Evolutionary conservation across 2,329 filamentous ascomycete genomes (phyloP).

Genomic region (Colletotrichum limetticola): DNA sequence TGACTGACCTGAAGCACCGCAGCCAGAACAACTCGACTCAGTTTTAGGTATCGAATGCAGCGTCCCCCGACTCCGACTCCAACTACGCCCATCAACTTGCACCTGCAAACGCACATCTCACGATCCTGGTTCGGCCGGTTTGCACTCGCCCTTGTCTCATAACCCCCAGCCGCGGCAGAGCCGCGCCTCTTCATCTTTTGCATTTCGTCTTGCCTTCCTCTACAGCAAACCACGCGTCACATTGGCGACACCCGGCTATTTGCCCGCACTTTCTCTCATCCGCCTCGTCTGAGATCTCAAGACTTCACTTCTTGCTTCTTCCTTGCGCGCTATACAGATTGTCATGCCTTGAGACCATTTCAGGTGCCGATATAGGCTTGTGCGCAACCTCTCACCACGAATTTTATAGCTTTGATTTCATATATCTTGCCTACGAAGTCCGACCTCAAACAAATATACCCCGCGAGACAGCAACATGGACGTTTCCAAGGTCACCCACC

Average conservation of each 20-base stretch:
- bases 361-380: slow-evolving; percentile 17
- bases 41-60: neutral
- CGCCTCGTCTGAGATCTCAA: neutral
- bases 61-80: neutral
- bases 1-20: neutral
- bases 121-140: neutral
- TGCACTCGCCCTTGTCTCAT: neutral
- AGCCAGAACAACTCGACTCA: neutral
- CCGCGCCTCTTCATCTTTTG: neutral
- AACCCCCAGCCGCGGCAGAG: slow-evolving; percentile 12
- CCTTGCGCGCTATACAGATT: neutral
- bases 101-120: slow-evolving; percentile 14
- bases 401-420: neutral
- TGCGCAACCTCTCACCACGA: neutral
- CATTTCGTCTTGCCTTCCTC: neutral
- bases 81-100: neutral
- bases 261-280: neutral
- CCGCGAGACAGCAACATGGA: slow-evolving; percentile 45
- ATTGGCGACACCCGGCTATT: neutral
- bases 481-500: slow-evolving; percentile 43
- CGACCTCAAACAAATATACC: neutral
- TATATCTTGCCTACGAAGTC: neutral
- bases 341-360: slow-evolving; percentile 28
- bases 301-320: slow-evolving; percentile 2
- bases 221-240: neutral